Evolutionary conservation across 495 filamentous ascomycete species (phyloP).

Genomic region (Talaromyces adpressus): DNA sequence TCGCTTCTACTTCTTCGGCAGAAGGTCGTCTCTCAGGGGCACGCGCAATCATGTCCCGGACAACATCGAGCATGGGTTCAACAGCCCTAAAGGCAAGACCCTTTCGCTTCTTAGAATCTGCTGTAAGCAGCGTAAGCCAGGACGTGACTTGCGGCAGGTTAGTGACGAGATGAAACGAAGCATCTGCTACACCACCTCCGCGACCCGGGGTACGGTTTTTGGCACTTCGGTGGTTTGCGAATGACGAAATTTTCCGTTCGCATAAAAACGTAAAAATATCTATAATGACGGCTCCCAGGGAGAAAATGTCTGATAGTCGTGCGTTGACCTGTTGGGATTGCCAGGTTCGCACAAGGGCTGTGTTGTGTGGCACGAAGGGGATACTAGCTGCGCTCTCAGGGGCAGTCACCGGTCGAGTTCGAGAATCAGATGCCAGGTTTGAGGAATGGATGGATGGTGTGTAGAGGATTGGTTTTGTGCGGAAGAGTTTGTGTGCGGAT

Average conservation of each 20-base stretch:
- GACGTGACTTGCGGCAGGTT: conserved; percentile 68
- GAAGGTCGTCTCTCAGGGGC: conserved; percentile 30
- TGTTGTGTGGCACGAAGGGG: conserved; percentile 8
- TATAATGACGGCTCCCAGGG: conserved; percentile 34
- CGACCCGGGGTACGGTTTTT: conserved; percentile 63
- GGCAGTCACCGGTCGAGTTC: conserved; percentile 7
- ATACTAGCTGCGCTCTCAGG: conserved; percentile 12
- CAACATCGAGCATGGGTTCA: conserved; percentile 31
- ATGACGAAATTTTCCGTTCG: conserved; percentile 63
- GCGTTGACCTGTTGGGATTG: conserved; percentile 29
- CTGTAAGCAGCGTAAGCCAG: conserved; percentile 67
- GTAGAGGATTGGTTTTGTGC: conserved; percentile 25
- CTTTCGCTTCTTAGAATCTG: conserved; percentile 56
- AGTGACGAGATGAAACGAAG: conserved; percentile 66
- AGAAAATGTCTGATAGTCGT: conserved; percentile 34
- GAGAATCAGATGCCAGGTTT: conserved; percentile 19
- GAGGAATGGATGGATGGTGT: conserved; percentile 31
- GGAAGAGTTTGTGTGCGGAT: conserved; percentile 14
- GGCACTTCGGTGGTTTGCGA: conserved; percentile 63
- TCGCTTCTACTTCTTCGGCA: conserved; percentile 26
- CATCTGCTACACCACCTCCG: conserved; percentile 63
- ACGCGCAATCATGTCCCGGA: conserved; percentile 37
- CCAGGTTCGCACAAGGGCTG: conserved; percentile 36
- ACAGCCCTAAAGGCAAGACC: conserved; percentile 39
- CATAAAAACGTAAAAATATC: conserved; percentile 79